These are phyloP conservation scores for Aspergillus mulundensis DNA, from an alignment of 495 filamentous ascomycete species.

Conservation along the genomic window DNA sequence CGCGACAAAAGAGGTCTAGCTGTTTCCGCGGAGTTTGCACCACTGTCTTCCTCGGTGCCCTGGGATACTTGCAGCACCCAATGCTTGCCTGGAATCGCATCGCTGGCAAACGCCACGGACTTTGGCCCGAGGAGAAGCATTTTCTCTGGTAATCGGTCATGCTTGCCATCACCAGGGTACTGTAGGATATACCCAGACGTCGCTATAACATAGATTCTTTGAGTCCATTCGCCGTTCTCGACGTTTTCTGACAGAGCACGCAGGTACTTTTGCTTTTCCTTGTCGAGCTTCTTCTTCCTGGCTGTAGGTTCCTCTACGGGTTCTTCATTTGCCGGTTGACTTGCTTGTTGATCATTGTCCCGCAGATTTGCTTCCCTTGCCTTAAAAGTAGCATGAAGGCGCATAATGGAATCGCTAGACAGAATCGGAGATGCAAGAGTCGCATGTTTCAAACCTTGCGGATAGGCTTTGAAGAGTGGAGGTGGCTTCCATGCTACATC, in stretches of 20 bases:
- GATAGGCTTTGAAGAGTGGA: constrained; percentile 86
- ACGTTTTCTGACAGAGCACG: constrained; percentile 56
- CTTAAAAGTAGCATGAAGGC: constrained; percentile 38
- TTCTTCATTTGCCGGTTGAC: constrained; percentile 19
- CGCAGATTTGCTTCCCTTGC: constrained; percentile 40
- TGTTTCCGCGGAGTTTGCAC: constrained; percentile 44
- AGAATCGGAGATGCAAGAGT: constrained; percentile 45
- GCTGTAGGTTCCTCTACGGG: constrained; percentile 24
- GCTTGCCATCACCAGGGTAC: constrained; percentile 75
- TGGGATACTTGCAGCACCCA: constrained; percentile 92
- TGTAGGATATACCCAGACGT: constrained; percentile 84
- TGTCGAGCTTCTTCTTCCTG: constrained; percentile 41
- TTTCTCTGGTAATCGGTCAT: constrained; percentile 82
- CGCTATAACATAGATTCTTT: constrained; percentile 77
- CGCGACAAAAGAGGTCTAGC: constrained; percentile 65
- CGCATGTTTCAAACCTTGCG: constrained; percentile 67
- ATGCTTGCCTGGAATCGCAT: constrained; percentile 86
- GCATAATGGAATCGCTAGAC: constrained; percentile 59
- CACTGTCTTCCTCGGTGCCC: constrained; percentile 58
- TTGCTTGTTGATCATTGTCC: constrained; percentile 33
- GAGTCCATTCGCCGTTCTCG: constrained; percentile 68
- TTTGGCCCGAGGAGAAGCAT: constrained; percentile 76
- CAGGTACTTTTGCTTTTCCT: constrained; percentile 38
- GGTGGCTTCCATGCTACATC: constrained; percentile 66
- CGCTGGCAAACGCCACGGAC: constrained; percentile 90